Conservation (phyloP, 768 basidiomycete species). For the Leccinum uliginosum region DNA sequence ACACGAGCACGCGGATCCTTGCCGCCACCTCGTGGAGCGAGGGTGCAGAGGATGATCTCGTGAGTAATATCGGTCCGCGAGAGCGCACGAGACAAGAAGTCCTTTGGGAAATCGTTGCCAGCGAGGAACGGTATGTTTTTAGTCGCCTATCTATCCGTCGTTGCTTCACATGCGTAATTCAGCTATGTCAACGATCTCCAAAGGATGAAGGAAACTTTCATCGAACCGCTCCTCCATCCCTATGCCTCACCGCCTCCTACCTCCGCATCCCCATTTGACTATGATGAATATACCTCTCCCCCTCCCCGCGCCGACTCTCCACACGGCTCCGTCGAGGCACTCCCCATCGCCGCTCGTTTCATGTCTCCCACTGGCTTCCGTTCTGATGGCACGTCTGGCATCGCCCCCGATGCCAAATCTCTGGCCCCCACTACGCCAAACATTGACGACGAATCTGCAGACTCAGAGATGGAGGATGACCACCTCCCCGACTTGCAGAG, state of each 20-base stretch:
- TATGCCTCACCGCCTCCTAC: constrained; percentile 41
- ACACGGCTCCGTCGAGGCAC: constrained; percentile 67
- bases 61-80: constrained; percentile 87
- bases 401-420: constrained; percentile 47
- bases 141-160: constrained; percentile 7
- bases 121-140: constrained; percentile 77
- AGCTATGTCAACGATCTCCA: constrained; percentile 91
- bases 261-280: constrained; percentile 58
- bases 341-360: constrained; percentile 87
- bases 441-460: constrained; percentile 71
- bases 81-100: constrained; percentile 97
- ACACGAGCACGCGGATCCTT: constrained; percentile 66
- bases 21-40: constrained; percentile 88
- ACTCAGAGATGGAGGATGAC: constrained; percentile 65
- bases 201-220: constrained; percentile 92
- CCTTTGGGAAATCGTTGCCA: constrained; percentile 92
- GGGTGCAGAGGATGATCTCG: constrained; percentile 89
- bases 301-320: constrained; percentile 56
- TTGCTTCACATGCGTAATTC: constrained; percentile 13
- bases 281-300: constrained; percentile 56
- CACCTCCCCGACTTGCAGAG: constrained; percentile 33
- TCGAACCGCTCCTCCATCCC: constrained; percentile 85
- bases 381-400: constrained; percentile 40
- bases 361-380: constrained; percentile 61
- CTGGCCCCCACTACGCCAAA: constrained; percentile 45